Percentiles rank a stretch among this genome's conserved stretches.
These are phyloP conservation scores for Cryphonectria nitschkei DNA, from an alignment of 2,329 filamentous ascomycete genomes.

Conservation along the genomic window DNA sequence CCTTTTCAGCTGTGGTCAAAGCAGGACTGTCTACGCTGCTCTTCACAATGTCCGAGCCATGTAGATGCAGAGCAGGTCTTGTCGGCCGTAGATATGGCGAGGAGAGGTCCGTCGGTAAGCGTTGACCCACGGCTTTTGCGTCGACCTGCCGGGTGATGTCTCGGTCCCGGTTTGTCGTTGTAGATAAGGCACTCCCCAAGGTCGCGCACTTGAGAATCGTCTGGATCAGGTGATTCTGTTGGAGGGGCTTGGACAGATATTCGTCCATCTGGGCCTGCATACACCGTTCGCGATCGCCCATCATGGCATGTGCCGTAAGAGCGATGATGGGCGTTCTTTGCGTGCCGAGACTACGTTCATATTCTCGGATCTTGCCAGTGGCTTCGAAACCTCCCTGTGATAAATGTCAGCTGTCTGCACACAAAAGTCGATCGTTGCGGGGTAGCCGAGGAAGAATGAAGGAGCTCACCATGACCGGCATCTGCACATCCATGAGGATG, in stretches of 20 bases:
- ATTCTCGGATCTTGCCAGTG: slow-evolving; percentile 94
- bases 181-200: slow-evolving; percentile 81
- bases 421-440: slow-evolving; percentile 6
- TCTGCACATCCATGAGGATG: slow-evolving; percentile 98
- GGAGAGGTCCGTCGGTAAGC: slow-evolving; percentile 37
- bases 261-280: slow-evolving; percentile 99
- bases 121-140: slow-evolving; percentile 48
- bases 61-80: slow-evolving; percentile 59
- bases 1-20: slow-evolving; percentile 61
- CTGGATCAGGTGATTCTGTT: slow-evolving; percentile 96
- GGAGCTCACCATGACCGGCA: slow-evolving; percentile 92
- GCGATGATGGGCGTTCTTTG: slow-evolving; percentile 94
- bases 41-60: slow-evolving; percentile 41
- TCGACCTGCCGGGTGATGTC: slow-evolving; percentile 58
- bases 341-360: slow-evolving; percentile 79
- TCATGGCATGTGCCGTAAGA: slow-evolving; percentile 96
- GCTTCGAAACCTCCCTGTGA: slow-evolving; percentile 89
- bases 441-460: slow-evolving; percentile 15
- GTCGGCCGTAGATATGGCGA: slow-evolving; percentile 43
- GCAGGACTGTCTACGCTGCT: slow-evolving; percentile 61
- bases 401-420: slow-evolving; percentile 41
- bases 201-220: slow-evolving; percentile 97
- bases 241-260: slow-evolving; percentile 93
- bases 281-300: slow-evolving; percentile 96
- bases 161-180: slow-evolving; percentile 64